Evolutionary conservation across 345 rosid genomes (phyloP), one percentile per base, ranked within the genome.

Genomic region (Mallotus nudiflorus): DNA sequence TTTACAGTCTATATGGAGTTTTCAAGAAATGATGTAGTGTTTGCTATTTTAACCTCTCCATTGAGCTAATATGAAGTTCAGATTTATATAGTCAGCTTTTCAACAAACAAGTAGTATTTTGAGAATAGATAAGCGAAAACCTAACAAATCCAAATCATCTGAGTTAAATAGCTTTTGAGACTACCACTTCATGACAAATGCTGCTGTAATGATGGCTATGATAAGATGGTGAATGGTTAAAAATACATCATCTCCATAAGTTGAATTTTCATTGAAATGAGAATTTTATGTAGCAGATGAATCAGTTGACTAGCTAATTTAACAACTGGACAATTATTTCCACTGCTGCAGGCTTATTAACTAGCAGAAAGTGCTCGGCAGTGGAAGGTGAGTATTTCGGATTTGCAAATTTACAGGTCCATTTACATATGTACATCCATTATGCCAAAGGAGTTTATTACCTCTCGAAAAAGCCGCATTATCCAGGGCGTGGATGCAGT

Each of bases 401-500:
- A 68, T 15, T 37, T 52, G 6, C 37, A 53, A 9, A 46, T 39
- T 37, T 22, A 49, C 15, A 20, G 48, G 37, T 27, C 3, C 8
- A 49, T 6, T 31, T 37, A 31, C 37, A 46, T 7, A 29, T 52
- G 58, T 67, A 31, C n/a, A 39, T 4, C 20, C 20, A n/a, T 52
- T 22, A n/a, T 52, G 12, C 2, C 28, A 49, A 10, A 55, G 56
- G 20, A 65, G 27, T 49, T 55, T 55, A 25, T 77, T 88, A 94
- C 97, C 96, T 81, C 75, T 79, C 85, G 85, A 52, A 90, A 70
- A 61, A 87, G 85, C 46, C 82, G 83, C 28, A 65, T 29, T 15
- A 90, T 65, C 84, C 78, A 77, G 0, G 96, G 83, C 69, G 88
- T 90, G 12, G 86, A 68, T 28, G 89, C 76, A 75, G 77, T 90